Conservation (phyloP, 2,329 filamentous ascomycete genomes). For the Pseudocercospora vitis region DNA sequence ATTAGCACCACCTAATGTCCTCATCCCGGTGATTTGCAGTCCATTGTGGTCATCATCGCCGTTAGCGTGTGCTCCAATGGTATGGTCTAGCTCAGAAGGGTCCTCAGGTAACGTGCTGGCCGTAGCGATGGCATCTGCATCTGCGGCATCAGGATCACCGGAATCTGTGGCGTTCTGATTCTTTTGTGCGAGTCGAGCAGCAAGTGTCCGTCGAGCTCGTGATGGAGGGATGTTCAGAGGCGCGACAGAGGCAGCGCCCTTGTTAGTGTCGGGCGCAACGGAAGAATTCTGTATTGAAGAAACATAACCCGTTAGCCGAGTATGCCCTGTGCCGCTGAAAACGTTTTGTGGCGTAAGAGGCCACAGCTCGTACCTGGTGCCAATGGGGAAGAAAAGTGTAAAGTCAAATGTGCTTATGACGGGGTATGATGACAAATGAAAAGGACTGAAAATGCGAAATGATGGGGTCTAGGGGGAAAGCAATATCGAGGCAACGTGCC, state of each 20-base stretch:
- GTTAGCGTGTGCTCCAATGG: conserved; percentile 3
- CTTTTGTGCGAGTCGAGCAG: conserved; percentile 69
- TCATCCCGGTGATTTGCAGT: conserved; percentile 30
- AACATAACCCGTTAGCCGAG: too few species aligned
- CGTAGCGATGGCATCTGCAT: conserved; percentile 33
- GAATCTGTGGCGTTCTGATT: conserved; percentile 37
- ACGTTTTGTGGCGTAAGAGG: conserved; percentile 7
- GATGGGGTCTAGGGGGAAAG: neutral
- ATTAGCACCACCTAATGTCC: conserved; percentile 21
- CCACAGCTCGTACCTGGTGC: conserved; percentile 9
- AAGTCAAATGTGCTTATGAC: neutral
- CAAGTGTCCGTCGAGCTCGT: conserved; percentile 82
- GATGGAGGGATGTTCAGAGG: conserved; percentile 84
- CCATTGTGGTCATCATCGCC: conserved; percentile 19
- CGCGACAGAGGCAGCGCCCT: conserved; percentile 54
- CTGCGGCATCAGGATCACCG: conserved; percentile 36
- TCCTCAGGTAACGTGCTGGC: conserved; percentile 34
- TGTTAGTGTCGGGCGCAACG: conserved; percentile 29
- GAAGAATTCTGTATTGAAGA: too few species aligned
- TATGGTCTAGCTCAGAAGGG: conserved; percentile 21
- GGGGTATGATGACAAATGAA: conserved; percentile 2
- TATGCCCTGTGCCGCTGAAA: too few species aligned
- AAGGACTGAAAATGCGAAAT: neutral
- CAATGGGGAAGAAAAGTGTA: neutral
- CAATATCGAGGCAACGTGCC: too few species aligned